Percentiles rank a stretch among this genome's conserved stretches.
phyloP scores from a whole-genome alignment of 1,284 basidiomycete genomes.

The Veloboletus limbatus region DNA sequence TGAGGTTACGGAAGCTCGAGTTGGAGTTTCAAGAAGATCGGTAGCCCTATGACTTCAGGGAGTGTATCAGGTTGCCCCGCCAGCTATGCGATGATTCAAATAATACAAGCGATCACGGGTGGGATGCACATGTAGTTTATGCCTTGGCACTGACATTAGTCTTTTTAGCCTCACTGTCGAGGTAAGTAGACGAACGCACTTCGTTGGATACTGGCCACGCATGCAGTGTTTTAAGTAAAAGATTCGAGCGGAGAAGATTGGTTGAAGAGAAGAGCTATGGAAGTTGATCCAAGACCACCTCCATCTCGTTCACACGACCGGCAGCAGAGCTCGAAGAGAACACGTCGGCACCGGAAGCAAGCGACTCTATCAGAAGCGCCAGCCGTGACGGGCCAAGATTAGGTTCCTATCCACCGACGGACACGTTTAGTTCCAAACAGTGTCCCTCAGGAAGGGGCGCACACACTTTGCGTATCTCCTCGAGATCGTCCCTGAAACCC shows the following conservation, averaged over 20 bases:
- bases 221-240: neutral
- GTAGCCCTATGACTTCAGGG: no score
- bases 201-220: neutral
- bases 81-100: neutral
- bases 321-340: slow-evolving; percentile 45
- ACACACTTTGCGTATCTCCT: slow-evolving; percentile 65
- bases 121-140: no score
- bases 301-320: slow-evolving; percentile 48
- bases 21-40: no score
- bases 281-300: slow-evolving; percentile 40
- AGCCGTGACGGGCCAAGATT: slow-evolving; percentile 63
- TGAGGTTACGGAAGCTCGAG: no score
- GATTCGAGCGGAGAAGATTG: neutral
- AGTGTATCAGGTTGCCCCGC: no score
- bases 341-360: slow-evolving; percentile 72
- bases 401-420: slow-evolving; percentile 52
- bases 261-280: slow-evolving; percentile 1
- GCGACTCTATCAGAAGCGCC: slow-evolving; percentile 69
- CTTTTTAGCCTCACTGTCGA: neutral
- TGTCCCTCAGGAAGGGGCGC: no score
- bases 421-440: neutral
- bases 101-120: neutral
- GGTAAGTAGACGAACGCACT: slow-evolving; percentile 7
- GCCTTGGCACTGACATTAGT: neutral
- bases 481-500: slow-evolving; percentile 73